These are phyloP conservation scores for Metschnikowia bowlesiae DNA, from an alignment of 805 yeast genomes.

Conservation along the genomic window DNA sequence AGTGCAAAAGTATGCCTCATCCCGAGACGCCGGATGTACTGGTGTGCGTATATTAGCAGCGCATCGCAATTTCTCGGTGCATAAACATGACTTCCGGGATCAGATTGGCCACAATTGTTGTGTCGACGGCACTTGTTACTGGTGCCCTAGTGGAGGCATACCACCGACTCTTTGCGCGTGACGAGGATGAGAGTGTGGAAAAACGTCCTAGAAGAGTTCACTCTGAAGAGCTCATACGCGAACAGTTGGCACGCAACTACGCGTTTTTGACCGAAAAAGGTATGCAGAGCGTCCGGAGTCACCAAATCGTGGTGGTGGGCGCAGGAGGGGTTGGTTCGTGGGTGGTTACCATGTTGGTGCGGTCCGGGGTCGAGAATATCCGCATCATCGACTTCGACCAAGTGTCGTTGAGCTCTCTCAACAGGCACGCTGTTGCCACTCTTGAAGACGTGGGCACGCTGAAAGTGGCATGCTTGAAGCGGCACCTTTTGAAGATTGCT, in stretches of 20 bases:
- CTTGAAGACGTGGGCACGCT: slow-evolving; percentile 87
- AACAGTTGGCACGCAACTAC: slow-evolving; percentile 89
- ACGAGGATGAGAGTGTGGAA: background rate
- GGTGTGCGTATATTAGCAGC: background rate
- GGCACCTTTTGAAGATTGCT: slow-evolving; percentile 67
- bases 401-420: slow-evolving; percentile 84
- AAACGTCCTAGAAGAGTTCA: slow-evolving; percentile 11
- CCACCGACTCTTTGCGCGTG: slow-evolving; percentile 5
- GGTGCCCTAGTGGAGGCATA: slow-evolving; percentile 12
- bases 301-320: slow-evolving; percentile 77
- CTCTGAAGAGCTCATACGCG: slow-evolving; percentile 71
- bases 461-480: slow-evolving; percentile 75
- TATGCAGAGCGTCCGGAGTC: slow-evolving; percentile 62
- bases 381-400: slow-evolving; percentile 93
- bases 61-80: slow-evolving; percentile 3
- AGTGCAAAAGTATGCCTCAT: background rate
- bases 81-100: slow-evolving; percentile 6
- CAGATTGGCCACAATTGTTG: slow-evolving; percentile 9
- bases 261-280: slow-evolving; percentile 90
- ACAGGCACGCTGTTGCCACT: slow-evolving; percentile 94
- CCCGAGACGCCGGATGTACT: background rate
- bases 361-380: slow-evolving; percentile 82
- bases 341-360: slow-evolving; percentile 84
- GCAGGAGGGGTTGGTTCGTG: slow-evolving; percentile 99
- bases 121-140: slow-evolving; percentile 8